Percentiles rank a stretch among this genome's conserved stretches.
phyloP scores from a whole-genome alignment of 768 basidiomycete genomes.

The Lyophyllum semitale region DNA sequence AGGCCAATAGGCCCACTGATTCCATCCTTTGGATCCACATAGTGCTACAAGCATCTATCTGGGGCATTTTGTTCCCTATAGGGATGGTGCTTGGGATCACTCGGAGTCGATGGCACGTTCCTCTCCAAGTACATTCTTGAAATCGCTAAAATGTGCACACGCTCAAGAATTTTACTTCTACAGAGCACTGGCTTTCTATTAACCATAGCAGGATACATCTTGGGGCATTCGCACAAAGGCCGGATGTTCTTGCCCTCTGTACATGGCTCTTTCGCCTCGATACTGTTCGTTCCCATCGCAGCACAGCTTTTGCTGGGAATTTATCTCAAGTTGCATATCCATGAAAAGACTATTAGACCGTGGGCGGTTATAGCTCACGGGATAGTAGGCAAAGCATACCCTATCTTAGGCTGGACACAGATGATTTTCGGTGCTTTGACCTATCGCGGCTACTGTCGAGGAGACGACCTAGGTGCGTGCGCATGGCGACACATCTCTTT shows the following conservation, averaged over 20 bases:
- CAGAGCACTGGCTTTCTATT: slow-evolving; percentile 70
- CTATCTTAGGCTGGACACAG: slow-evolving; percentile 86
- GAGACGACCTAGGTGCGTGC: slow-evolving; percentile 57
- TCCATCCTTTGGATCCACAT: slow-evolving; percentile 84
- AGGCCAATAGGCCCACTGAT: slow-evolving; percentile 69
- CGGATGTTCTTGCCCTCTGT: slow-evolving; percentile 72
- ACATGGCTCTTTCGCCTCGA: slow-evolving; percentile 69
- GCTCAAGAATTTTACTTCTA: background rate
- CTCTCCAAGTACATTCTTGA: slow-evolving; percentile 64
- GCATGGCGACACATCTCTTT: background rate
- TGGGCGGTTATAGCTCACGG: slow-evolving; percentile 74
- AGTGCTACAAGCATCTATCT: slow-evolving; percentile 70
- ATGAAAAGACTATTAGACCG: slow-evolving; percentile 74
- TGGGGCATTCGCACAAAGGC: slow-evolving; percentile 88
- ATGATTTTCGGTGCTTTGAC: slow-evolving; percentile 84
- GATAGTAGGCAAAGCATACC: slow-evolving; percentile 81
- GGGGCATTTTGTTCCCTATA: slow-evolving; percentile 86
- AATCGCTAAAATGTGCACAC: background rate
- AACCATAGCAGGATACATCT: slow-evolving; percentile 70
- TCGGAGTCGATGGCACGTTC: slow-evolving; percentile 90
- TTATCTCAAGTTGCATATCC: slow-evolving; percentile 90
- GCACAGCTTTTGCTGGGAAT: slow-evolving; percentile 74
- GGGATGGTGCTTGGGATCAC: slow-evolving; percentile 78
- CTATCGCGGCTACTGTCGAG: slow-evolving; percentile 77
- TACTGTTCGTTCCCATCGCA: slow-evolving; percentile 66